Conservation (phyloP, 1,284 basidiomycete species). For the Athelia sp. region DNA sequence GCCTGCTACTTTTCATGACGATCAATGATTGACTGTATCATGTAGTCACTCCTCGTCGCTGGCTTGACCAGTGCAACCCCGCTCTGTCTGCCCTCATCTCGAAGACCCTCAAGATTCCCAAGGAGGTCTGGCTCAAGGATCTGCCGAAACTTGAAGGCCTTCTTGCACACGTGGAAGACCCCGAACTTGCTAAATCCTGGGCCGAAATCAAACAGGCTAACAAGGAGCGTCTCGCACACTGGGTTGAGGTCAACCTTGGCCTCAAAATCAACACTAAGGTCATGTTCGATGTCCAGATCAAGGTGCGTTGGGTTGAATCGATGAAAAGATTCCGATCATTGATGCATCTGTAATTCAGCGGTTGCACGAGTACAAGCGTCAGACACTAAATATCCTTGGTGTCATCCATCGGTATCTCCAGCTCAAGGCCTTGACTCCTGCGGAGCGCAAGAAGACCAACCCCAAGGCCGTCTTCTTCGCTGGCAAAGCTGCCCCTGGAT, state of each 20-base stretch:
- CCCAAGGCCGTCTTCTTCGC: conserved; percentile 87
- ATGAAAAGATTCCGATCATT: neutral
- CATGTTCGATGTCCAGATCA: conserved; percentile 91
- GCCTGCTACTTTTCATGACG: too few relatives aligned
- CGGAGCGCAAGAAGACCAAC: conserved; percentile 74
- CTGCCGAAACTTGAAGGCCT: conserved; percentile 66
- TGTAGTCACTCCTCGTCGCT: conserved; percentile 76
- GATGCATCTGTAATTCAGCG: conserved; percentile 37
- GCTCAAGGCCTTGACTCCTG: conserved; percentile 74
- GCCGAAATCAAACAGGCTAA: conserved; percentile 81
- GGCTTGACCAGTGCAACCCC: conserved; percentile 94
- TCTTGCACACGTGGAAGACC: conserved; percentile 63
- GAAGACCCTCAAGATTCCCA: conserved; percentile 71
- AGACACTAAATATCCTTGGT: conserved; percentile 81
- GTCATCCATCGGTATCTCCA: conserved; percentile 84
- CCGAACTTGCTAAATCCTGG: conserved; percentile 75
- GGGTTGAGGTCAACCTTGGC: conserved; percentile 76
- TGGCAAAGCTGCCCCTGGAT: conserved; percentile 82
- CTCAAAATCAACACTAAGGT: conserved; percentile 73
- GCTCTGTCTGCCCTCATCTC: conserved; percentile 80
- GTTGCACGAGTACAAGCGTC: conserved; percentile 88
- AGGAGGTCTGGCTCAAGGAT: conserved; percentile 77
- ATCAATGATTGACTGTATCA: too few relatives aligned
- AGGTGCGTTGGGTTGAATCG: conserved; percentile 41
- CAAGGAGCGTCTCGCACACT: conserved; percentile 78